These are phyloP conservation scores for Haplosporangium sp. DNA, from an alignment of 371 early-diverging fungal species.

Conservation along the genomic window DNA sequence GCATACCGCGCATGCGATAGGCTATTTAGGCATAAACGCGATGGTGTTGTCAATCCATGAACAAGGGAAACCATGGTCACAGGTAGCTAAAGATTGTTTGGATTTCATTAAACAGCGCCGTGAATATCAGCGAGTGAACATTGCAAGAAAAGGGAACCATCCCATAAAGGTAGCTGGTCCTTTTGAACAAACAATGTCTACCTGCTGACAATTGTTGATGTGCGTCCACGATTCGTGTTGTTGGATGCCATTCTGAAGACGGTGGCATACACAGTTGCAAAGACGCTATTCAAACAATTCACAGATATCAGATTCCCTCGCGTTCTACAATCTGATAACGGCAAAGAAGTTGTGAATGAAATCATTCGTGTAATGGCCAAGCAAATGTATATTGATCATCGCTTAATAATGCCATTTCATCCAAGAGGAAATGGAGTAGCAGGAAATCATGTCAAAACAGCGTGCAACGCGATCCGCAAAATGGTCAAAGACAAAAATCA, in stretches of 20 bases:
- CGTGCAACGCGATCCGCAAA: conserved; percentile 7
- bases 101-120: conserved; percentile 5
- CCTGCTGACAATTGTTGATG: conserved; percentile 11
- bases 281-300: conserved; percentile 7
- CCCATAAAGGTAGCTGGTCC: conserved; percentile 19
- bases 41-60: conserved; percentile 3
- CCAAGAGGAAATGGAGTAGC: conserved; percentile 26
- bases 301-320: conserved; percentile 15
- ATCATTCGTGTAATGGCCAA: background rate
- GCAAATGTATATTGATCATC: conserved; percentile 7
- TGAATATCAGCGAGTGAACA: conserved; percentile 14
- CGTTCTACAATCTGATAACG: conserved; percentile 19
- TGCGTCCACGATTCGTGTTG: conserved; percentile 26
- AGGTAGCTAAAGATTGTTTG: conserved; percentile 7
- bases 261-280: conserved; percentile 5
- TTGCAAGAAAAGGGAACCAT: conserved; percentile 23
- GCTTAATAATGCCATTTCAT: conserved; percentile 21
- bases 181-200: background rate
- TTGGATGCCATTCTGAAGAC: conserved; percentile 7
- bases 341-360: conserved; percentile 11
- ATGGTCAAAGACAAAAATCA: background rate
- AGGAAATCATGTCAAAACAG: conserved; percentile 5
- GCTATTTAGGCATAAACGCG: conserved; percentile 2
- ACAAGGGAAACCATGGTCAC: conserved; percentile 3
- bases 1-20: background rate